Evolutionary conservation across 768 basidiomycete species (phyloP).

Genomic region (Coprinopsis marcescibilis): DNA sequence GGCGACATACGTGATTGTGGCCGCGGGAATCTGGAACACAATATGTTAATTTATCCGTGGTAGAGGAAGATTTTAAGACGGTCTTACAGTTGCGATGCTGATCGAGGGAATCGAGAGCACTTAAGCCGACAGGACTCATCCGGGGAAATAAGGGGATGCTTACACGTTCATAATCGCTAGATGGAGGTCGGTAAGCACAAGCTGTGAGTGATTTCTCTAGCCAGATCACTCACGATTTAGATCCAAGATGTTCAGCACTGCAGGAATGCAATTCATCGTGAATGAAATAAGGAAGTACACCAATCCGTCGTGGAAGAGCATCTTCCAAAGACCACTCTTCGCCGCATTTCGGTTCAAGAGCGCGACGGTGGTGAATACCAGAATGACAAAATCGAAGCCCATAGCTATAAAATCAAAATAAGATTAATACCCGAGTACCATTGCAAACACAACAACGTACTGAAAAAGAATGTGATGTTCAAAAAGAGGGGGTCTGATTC

Average conservation of each 20-base stretch:
- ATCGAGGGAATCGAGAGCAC: conserved; percentile 1
- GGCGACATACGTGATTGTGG: conserved; percentile 49
- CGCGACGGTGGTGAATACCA: conserved; percentile 48
- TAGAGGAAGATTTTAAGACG: not conserved
- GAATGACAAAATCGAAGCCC: conserved; percentile 60
- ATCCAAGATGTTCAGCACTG: conserved; percentile 57
- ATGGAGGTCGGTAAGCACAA: conserved; percentile 9
- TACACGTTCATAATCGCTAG: conserved; percentile 60
- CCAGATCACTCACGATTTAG: conserved; percentile 44
- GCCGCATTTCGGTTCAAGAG: conserved; percentile 47
- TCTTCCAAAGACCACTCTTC: conserved; percentile 56
- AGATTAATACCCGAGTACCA: too few species aligned
- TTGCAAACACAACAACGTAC: conserved; percentile 39
- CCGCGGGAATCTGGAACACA: conserved; percentile 50
- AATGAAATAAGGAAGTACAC: conserved; percentile 66
- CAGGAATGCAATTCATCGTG: conserved; percentile 60
- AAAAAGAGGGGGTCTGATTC: conserved; percentile 51
- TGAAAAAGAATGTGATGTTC: conserved; percentile 65
- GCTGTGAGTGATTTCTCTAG: not conserved
- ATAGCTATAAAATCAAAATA: conserved; percentile 61
- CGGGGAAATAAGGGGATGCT: conserved; percentile 23
- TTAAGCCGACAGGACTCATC: conserved; percentile 7
- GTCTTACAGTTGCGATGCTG: conserved; percentile 50
- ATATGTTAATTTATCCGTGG: conserved; percentile 1
- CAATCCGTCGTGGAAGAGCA: conserved; percentile 70